A percentile compares a stretch with the other conserved stretches of the same genome.
phyloP scores from a whole-genome alignment of 2,329 filamentous ascomycete genomes.

The Lachnum nothofagi region DNA sequence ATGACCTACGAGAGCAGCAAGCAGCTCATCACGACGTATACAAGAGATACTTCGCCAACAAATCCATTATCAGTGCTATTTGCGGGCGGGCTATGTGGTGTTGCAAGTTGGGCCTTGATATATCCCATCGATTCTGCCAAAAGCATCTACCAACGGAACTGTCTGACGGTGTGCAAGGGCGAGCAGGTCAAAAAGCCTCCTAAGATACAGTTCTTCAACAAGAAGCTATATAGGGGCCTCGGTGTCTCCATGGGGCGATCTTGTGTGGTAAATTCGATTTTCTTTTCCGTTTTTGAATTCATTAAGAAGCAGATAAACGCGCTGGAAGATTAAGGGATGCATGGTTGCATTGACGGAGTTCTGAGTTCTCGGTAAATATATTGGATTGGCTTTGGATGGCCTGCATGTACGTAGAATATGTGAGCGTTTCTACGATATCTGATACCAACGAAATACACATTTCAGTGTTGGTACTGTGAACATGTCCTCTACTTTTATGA shows the following conservation, averaged over 20 bases:
- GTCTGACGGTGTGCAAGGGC: conserved; percentile 64
- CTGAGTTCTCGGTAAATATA: conserved; percentile 4
- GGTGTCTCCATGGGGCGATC: conserved; percentile 79
- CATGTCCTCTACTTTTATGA: no score
- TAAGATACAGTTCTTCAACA: conserved; percentile 72
- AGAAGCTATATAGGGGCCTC: conserved; percentile 75
- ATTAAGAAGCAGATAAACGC: conserved; percentile 58
- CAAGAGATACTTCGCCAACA: conserved; percentile 66
- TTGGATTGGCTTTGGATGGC: conserved; percentile 4
- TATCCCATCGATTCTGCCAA: conserved; percentile 74
- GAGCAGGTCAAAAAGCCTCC: conserved; percentile 58
- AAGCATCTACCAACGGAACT: conserved; percentile 78
- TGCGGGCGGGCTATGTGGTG: conserved; percentile 74
- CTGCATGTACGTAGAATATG: conserved; percentile 7
- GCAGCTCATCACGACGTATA: conserved; percentile 71
- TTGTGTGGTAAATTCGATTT: conserved; percentile 79
- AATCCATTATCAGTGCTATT: conserved; percentile 73
- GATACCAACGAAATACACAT: conserved; percentile 8
- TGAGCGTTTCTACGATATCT: conserved; percentile 6
- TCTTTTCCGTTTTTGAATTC: conserved; percentile 84
- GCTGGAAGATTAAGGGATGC: conserved; percentile 25
- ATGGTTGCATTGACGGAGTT: conserved; percentile 10
- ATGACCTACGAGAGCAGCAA: conserved; percentile 86
- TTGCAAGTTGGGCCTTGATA: conserved; percentile 69
- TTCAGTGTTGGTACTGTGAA: conserved; percentile 4